Base-by-base conservation (phyloP, 176 grass and related monocot genomes). In the Musa beccarii region DNA sequence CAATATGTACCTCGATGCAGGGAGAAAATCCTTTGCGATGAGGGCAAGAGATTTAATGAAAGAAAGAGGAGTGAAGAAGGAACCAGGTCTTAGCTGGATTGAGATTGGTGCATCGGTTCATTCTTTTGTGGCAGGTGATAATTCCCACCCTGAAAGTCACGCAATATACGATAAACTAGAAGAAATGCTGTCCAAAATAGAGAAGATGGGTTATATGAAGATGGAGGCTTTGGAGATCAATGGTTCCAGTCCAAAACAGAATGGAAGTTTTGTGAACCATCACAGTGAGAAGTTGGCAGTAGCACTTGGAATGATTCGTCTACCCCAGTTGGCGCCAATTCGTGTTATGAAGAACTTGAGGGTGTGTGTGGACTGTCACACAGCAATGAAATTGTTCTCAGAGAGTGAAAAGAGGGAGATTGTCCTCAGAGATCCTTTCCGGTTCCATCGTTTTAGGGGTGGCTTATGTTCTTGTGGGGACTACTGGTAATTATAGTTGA, bases 311-410 rank as follows among this genome's bases (percentile, higher is more conserved):
- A 80, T 89, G 72, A 86, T 92, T 73, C 84, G 66, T 75, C 79
- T 89, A 49, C 86, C 84, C 10, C 52, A 70, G 14, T 78, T 76
- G 68, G 84, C 84, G 25, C 89, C 89, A 2, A 68, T 92, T 66
- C 67, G 84, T 59, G 84, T 89, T 61, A 89, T 92, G 86, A 92
- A 89, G 79, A 92, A 92, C 73, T 54, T 92, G 79, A 89, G 84
- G 69, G 81, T 89, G 75, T 89, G 86, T 72, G 63, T 69, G 43
- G 89, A 89, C 34, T 92, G 81, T 75, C 89, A 92, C 79, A 72
- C 74, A 1, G 76, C 69, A 57, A 92, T 92, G 89, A 89, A 89
- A 22, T 73, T 84, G 55, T 75, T 86, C 74, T 92, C 84, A 8
- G 20, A 73, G 76, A 86, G 76, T n/a, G 86, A 80, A 78, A 86